Conservation (phyloP, 495 filamentous ascomycete genomes). For the Physcia stellaris region DNA sequence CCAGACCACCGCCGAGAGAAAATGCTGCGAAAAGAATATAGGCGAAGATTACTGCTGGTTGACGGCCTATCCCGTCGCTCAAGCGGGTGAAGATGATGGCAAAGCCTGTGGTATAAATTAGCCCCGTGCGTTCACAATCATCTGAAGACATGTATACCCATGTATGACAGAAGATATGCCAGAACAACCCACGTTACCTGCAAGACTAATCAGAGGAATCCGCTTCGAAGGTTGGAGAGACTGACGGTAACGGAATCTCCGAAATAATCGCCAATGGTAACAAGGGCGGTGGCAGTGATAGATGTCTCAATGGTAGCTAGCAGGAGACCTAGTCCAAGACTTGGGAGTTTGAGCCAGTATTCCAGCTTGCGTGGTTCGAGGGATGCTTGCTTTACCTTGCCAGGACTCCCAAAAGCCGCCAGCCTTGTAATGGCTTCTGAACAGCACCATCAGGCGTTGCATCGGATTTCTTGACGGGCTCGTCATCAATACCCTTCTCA, state of each 20-base stretch:
- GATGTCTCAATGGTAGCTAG: slow-evolving; percentile 6
- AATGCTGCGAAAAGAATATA: slow-evolving; percentile 40
- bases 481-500: neutral
- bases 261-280: slow-evolving; percentile 8
- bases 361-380: slow-evolving; percentile 1
- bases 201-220: neutral
- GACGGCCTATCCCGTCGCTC: slow-evolving; percentile 39
- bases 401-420: slow-evolving; percentile 3
- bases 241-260: slow-evolving; percentile 1
- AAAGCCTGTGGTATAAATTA: too few relatives aligned
- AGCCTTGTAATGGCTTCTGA: slow-evolving; percentile 4
- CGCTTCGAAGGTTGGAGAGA: neutral
- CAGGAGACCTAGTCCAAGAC: slow-evolving; percentile 5
- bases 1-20: slow-evolving; percentile 38
- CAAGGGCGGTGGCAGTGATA: slow-evolving; percentile 7
- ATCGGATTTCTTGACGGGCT: neutral
- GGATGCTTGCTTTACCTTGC: neutral
- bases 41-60: slow-evolving; percentile 29
- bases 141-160: slow-evolving; percentile 9
- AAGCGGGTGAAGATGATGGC: slow-evolving; percentile 34
- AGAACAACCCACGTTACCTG: slow-evolving; percentile 17
- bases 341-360: neutral
- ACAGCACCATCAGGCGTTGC: slow-evolving; percentile 1
- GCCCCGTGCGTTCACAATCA: slow-evolving; percentile 6
- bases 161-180: slow-evolving; percentile 17